Conservation (phyloP, 306 rosid species). For the Heteromeles arbutifolia region DNA sequence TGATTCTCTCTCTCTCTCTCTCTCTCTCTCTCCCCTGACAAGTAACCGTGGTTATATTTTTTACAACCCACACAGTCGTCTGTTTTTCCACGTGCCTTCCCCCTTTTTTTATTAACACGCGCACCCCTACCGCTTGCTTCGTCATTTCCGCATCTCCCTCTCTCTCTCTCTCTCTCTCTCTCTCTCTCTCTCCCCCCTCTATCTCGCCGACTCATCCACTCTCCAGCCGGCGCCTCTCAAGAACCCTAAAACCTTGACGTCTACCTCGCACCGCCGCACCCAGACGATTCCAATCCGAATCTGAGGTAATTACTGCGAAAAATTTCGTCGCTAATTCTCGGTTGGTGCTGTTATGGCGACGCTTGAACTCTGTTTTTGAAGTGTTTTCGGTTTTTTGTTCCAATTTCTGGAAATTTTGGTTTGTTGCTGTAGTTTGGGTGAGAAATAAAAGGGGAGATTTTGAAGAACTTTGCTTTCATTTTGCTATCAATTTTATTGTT, state of each 20-base stretch:
- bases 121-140: constrained; percentile 5
- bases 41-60: not conserved
- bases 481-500: not conserved
- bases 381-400: not conserved
- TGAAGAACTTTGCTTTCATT: not conserved
- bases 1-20: not conserved
- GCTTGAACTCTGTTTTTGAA: not conserved
- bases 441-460: not conserved
- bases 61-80: not conserved
- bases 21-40: not conserved
- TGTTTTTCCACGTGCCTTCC: constrained; percentile 6
- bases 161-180: not conserved
- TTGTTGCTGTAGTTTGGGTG: not conserved
- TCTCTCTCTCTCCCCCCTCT: not conserved
- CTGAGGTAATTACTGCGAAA: constrained; percentile 11
- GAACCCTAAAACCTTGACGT: constrained; percentile 15
- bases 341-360: not conserved
- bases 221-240: constrained; percentile 1
- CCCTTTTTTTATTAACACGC: constrained; percentile 10
- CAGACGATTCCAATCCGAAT: not conserved
- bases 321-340: not conserved
- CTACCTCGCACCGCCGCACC: not conserved
- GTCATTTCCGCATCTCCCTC: constrained; percentile 12
- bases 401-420: not conserved
- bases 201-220: constrained; percentile 16